Base-by-base conservation (phyloP, 176 grass and related monocot genomes). In the Thinopyrum elongatum region DNA sequence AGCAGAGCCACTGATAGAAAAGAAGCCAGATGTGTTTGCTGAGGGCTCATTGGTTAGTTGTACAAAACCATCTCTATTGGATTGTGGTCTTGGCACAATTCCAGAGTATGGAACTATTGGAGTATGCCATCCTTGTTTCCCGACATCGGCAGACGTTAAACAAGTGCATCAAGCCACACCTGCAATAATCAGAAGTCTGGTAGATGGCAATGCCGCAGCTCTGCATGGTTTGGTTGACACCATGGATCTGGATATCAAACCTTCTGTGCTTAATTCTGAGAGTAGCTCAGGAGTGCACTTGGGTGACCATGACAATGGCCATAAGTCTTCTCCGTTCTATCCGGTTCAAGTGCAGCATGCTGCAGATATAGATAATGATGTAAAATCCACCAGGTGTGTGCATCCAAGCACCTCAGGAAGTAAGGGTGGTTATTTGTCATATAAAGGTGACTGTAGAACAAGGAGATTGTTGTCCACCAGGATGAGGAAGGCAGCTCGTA, bases 361-460 rank as follows among this genome's bases (percentile, higher is more conserved):
- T 95, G 89, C 88, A 90, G 44, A 87, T 90, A 95, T 80, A 90
- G 84, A 98, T 83, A 88, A 91, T 70, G 90, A 91, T 11, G 93
- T 88, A 90, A 98, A 95, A 80, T 78, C 66, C 76, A 90, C 93
- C 46, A 78, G 75, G 77, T 92, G 90, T 28, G 84, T 84, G 22
- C 86, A 80, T 80, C 80, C 86, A 85, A 64, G 46, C 70, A 72
- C 81, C 60, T 26, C 81, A 33, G 83, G 65, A 86, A 91, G 82
- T 64, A 98, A 93, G 58, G 80, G 57, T 84, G 82, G 70, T 41
- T 84, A 39, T 72, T 88, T 80, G 41, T 59, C 83, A 70, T 59
- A 70, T 84, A 67, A 68, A 63, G 86, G 86, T 78, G 87, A 89
- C 53, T 77, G 73, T 85, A 97, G 92, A 79, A 86, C 89, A 84